Evolutionary conservation across 345 rosid genomes (phyloP), one percentile per base, ranked within the genome.

Genomic region (Anacardium occidentale): DNA sequence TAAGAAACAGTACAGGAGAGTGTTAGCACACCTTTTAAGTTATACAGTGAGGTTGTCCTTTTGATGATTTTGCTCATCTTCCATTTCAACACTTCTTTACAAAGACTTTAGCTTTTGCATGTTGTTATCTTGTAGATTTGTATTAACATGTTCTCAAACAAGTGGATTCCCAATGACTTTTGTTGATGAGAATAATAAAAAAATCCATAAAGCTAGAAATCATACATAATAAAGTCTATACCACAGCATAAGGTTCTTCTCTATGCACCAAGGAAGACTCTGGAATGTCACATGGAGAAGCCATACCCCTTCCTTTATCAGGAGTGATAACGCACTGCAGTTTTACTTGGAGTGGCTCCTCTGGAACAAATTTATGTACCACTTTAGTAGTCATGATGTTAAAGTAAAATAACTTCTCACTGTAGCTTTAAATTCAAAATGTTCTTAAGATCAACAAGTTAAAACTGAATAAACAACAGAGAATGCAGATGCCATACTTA

Each of bases 241-340:
- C 97, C 87, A 82, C 76, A 59, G 90, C 85, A 72, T 85, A 85
- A 48, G 98, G 96, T 76, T 91, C 83, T 81, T 93, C 97, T 26
- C 37, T 65, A 78, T 88, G 97, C 69, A 93, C 81, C 76, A 93
- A 84, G 61, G 88, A 76, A 52, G 92, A 85, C 78, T 85, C 85
- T 69, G 89, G 87, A 82, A 90, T 83, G 74, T 87, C 92, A 76
- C 68, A 74, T 34, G 74, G 70, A 45, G 97, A 86, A 74, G 76
- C 79, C 84, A 89, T 85, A 55, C 94, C 96, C 84, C 88, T 87
- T 78, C 97, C 98, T 88, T 89, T 93, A 68, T 81, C 80, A 37
- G 74, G 77, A 34, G 83, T 87, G 53, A 69, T 74, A n/a, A 89
- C 89, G 80, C 83, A 76, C 53, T 62, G 70, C 62, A 87, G 58